Evolutionary conservation across 2,329 filamentous ascomycete species (phyloP).

Genomic region (Xylariaceae sp.): DNA sequence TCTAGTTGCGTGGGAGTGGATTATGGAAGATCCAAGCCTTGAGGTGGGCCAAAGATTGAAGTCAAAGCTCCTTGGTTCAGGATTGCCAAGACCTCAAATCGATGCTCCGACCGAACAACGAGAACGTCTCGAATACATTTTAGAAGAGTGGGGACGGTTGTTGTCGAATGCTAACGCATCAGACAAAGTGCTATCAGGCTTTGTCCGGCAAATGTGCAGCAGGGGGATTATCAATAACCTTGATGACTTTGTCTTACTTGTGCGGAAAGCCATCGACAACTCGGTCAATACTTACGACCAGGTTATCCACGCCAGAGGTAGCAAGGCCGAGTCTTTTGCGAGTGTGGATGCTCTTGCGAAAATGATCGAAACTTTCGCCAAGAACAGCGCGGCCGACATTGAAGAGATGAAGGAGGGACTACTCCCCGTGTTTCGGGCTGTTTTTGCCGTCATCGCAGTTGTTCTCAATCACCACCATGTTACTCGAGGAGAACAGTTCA

Average conservation of each 20-base stretch:
- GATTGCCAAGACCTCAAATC: conserved; percentile 36
- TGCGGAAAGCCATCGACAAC: conserved; percentile 73
- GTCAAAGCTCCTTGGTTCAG: conserved; percentile 47
- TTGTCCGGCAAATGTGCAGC: conserved; percentile 77
- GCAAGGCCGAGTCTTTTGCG: conserved; percentile 50
- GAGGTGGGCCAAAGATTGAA: conserved; percentile 65
- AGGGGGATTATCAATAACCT: conserved; percentile 65
- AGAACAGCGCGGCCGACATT: conserved; percentile 59
- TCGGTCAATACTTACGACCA: conserved; percentile 75
- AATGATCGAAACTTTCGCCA: conserved; percentile 69
- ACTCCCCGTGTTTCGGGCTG: conserved; percentile 67
- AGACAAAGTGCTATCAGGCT: conserved; percentile 65
- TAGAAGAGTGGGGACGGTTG: conserved; percentile 89
- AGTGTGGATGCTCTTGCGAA: conserved; percentile 77
- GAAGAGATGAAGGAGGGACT: conserved; percentile 57
- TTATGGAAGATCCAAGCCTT: conserved; percentile 64
- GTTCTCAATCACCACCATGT: conserved; percentile 82
- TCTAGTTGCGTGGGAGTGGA: conserved; percentile 75
- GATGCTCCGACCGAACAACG: conserved; percentile 56
- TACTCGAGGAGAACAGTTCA: conserved; percentile 74
- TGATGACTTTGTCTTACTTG: conserved; percentile 73
- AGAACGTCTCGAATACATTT: conserved; percentile 89
- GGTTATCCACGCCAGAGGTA: conserved; percentile 55
- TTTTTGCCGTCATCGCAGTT: conserved; percentile 71
- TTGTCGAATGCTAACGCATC: conserved; percentile 70